Percentiles rank a stretch among this genome's conserved stretches.
Conservation (phyloP, 768 basidiomycete species). For the Suillus placidus region DNA sequence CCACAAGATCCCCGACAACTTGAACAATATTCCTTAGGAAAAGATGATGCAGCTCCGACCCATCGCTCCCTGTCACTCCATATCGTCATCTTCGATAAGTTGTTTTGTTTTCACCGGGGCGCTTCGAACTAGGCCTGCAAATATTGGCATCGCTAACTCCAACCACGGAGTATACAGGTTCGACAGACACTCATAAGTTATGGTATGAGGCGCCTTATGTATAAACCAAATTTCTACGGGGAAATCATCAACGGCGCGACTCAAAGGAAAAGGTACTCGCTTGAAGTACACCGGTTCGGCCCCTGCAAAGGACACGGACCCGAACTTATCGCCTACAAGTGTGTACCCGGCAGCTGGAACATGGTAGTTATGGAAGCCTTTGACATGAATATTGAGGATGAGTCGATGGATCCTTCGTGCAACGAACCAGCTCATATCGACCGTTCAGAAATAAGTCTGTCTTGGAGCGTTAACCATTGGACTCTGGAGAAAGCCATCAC, state of each 20-base stretch:
- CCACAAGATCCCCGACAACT: no score
- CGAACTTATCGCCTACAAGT: background rate
- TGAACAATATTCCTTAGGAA: background rate
- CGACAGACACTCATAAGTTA: background rate
- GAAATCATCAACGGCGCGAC: background rate
- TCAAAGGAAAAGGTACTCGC: background rate
- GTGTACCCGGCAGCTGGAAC: slow-evolving; percentile 4
- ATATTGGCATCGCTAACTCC: slow-evolving; percentile 2
- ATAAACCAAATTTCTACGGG: slow-evolving; percentile 3
- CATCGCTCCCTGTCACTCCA: background rate
- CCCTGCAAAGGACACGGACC: slow-evolving; percentile 3
- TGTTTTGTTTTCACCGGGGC: background rate
- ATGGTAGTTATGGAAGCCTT: slow-evolving; percentile 14
- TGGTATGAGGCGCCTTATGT: background rate
- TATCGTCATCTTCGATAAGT: slow-evolving; percentile 6
- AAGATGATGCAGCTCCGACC: background rate
- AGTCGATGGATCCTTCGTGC: background rate
- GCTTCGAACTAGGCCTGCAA: slow-evolving; percentile 2
- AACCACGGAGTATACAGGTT: background rate
- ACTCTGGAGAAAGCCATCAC: slow-evolving; percentile 4
- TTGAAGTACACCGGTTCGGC: background rate
- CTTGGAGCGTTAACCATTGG: background rate
- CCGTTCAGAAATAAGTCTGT: background rate
- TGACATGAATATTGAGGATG: slow-evolving; percentile 1
- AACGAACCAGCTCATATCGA: slow-evolving; percentile 6